phyloP scores from a whole-genome alignment of 1,284 basidiomycete species.

The Ceratobasidium sp. region DNA sequence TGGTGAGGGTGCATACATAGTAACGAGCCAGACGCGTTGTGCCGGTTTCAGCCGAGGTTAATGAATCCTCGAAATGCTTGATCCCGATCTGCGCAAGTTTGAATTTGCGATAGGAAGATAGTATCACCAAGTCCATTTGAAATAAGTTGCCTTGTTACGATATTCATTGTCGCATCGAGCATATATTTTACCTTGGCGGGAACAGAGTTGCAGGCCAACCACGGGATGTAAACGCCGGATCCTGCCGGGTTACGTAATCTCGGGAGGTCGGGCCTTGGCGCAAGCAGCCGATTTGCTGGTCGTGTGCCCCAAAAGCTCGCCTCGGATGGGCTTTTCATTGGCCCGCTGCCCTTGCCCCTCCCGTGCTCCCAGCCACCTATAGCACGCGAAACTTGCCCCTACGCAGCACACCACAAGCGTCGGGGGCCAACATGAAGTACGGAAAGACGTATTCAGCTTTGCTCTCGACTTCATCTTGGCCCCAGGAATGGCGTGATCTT shows the following conservation, averaged over 20 bases:
- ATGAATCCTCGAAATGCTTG: no score
- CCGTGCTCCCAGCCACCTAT: slow-evolving; percentile 3
- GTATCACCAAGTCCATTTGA: no score
- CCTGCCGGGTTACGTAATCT: slow-evolving; percentile 5
- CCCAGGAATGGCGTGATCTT: slow-evolving; percentile 76
- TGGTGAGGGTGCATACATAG: no score
- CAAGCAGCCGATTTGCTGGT: slow-evolving; percentile 22
- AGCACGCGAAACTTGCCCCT: neutral
- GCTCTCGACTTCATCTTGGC: slow-evolving; percentile 69
- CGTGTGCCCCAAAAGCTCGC: slow-evolving; percentile 20
- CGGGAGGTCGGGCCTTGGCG: neutral
- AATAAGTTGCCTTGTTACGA: no score
- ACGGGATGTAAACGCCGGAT: no score
- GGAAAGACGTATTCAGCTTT: slow-evolving; percentile 80
- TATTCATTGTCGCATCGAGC: no score
- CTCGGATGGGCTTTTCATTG: slow-evolving; percentile 18
- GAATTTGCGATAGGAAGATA: no score
- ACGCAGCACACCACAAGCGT: neutral
- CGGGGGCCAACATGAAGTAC: slow-evolving; percentile 72
- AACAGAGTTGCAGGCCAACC: no score
- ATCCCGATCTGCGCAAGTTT: no score
- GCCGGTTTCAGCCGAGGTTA: no score
- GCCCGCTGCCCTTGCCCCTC: neutral
- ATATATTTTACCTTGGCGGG: no score
- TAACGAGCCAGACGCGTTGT: no score